Conservation (phyloP, 2,329 filamentous ascomycete species). For the Trichoderma sp. region DNA sequence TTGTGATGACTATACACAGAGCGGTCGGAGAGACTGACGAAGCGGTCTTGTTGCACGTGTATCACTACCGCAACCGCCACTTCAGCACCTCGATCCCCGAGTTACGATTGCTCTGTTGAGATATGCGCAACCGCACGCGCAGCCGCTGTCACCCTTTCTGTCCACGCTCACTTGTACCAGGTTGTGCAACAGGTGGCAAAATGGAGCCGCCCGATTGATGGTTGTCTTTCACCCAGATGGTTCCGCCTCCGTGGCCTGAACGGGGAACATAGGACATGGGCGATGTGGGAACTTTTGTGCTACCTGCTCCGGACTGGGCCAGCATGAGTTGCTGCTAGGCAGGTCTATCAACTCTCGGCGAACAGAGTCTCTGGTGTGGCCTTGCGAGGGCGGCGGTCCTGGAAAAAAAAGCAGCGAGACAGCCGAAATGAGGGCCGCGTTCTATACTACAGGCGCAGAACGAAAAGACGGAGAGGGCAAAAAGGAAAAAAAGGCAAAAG, state of each 20-base stretch:
- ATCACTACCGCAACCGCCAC: background rate
- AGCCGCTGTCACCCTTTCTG: constrained; percentile 2
- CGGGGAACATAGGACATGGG: constrained; percentile 2
- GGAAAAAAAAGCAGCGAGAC: background rate
- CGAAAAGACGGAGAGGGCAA: too few species aligned
- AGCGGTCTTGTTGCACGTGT: background rate
- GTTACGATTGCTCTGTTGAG: background rate
- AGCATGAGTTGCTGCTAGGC: background rate
- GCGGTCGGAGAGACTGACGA: background rate
- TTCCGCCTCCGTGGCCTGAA: background rate
- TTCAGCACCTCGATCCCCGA: background rate
- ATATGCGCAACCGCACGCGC: background rate
- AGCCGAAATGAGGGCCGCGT: background rate
- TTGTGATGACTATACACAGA: background rate
- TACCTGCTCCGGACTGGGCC: background rate
- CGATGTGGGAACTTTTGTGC: constrained; percentile 2
- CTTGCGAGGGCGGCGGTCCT: background rate
- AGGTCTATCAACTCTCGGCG: background rate
- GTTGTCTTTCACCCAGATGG: background rate
- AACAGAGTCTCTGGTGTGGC: background rate
- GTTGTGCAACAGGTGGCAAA: constrained; percentile 11
- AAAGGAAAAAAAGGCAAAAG: background rate
- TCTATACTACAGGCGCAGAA: background rate
- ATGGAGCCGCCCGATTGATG: background rate
- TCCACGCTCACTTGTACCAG: background rate